A percentile compares a stretch with the other conserved stretches of the same genome.
Evolutionary conservation across 1,284 basidiomycete genomes (phyloP).

Genomic region (Phellopilus nigrolimitatus): DNA sequence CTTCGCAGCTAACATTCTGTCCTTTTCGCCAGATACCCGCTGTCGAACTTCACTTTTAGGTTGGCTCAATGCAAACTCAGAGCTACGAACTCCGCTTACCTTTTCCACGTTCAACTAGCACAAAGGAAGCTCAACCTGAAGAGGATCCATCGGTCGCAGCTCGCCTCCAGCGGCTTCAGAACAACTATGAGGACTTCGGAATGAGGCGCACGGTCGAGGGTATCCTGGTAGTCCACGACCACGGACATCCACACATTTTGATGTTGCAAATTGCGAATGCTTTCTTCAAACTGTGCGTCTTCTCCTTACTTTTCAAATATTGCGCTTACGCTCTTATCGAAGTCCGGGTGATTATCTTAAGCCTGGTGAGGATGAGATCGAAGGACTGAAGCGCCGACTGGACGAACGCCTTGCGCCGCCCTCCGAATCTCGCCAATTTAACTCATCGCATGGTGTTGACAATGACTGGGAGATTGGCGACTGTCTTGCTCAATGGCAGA

Average conservation of each 20-base stretch:
- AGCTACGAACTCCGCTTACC: conserved; percentile 6
- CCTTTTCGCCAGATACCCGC: conserved; percentile 52
- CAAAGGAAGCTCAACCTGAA: conserved; percentile 92
- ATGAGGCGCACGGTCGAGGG: conserved; percentile 95
- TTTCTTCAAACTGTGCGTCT: conserved; percentile 94
- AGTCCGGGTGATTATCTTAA: conserved; percentile 98
- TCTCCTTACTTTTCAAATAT: not conserved
- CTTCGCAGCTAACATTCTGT: not conserved
- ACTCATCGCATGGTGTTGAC: conserved; percentile 66
- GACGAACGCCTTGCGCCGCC: conserved; percentile 87
- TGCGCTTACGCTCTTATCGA: conserved; percentile 9
- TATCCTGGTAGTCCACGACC: conserved; percentile 93
- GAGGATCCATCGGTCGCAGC: conserved; percentile 94
- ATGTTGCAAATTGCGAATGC: conserved; percentile 98
- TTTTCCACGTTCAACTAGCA: conserved; percentile 41
- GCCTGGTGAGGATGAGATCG: conserved; percentile 89
- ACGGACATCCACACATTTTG: conserved; percentile 91
- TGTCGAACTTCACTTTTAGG: conserved; percentile 90
- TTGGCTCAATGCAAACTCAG: conserved; percentile 24
- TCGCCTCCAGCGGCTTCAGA: conserved; percentile 83
- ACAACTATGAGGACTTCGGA: conserved; percentile 95
- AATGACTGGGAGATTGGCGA: conserved; percentile 96
- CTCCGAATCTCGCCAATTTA: conserved; percentile 56
- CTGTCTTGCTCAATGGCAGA: conserved; percentile 94
- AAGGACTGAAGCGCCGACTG: conserved; percentile 83